Base-by-base conservation (phyloP, 257 asterid species). In the Solanum ossicruentum region DNA sequence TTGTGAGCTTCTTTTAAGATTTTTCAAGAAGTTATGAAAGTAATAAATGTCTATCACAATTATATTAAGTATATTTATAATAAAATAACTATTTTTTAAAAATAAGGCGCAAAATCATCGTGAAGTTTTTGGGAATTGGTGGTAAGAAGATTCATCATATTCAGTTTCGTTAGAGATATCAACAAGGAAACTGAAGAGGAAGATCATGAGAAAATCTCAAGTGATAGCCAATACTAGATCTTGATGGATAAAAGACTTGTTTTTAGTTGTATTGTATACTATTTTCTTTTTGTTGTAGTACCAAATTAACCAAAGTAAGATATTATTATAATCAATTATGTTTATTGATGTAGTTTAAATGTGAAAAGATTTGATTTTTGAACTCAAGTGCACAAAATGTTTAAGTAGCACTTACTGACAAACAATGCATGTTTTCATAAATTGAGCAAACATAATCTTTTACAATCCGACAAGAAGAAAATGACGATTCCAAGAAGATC, bases 121-220 rank as follows among this genome's bases (percentile, higher is more conserved):
- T 93, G 36, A 87, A 85, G 51, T 94, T 93, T 82, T 84, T 79
- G 39, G 97, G 90, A 21, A 18, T 87, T 15, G 94, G 91, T 26
- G 36, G 36, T 6, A 83, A 86, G 54, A 82, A 58, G 85, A 86
- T 57, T 70, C 78, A 3, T 70, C 83, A 2, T 83, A 84, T 54
- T 18, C 86, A 3, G 83, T 77, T 41, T 65, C 86, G 15, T 83
- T 85, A 0, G 65, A 69, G 5, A 63, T 63, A 28, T 65, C 43
- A 58, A 21, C 56, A 61, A 60, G 17, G 84, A 82, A 41, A 65
- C 23, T 21, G 69, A 70, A 15, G 82, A 67, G n/a, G 39, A 41
- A 55, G 39, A 54, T 55, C 60, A 61, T 3, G 55, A 60, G 18
- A 82, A 80, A 81, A 86, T 65, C 60, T n/a, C 49, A 43, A 65